A percentile compares a stretch with the other conserved stretches of the same genome.
phyloP scores from a whole-genome alignment of 345 rosid species.

The Linum lewisii region DNA sequence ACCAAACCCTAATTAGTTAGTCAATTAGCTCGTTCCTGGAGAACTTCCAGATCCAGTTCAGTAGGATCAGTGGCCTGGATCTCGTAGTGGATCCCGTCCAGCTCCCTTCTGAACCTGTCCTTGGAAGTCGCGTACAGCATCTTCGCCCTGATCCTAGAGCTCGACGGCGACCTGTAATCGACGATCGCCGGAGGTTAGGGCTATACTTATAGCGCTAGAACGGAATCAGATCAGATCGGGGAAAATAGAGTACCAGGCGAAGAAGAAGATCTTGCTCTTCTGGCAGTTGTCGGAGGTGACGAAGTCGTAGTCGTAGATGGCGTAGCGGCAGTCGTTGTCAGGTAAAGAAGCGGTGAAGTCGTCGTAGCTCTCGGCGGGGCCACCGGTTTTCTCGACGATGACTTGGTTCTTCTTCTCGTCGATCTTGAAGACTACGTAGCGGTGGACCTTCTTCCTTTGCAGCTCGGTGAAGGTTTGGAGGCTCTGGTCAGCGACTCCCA shows the following conservation, averaged over 20 bases:
- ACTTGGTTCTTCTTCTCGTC: constrained; percentile 56
- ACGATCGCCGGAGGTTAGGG: too few species aligned
- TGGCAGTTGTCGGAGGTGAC: constrained; percentile 70
- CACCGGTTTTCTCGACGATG: constrained; percentile 60
- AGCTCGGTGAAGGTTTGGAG: constrained; percentile 48
- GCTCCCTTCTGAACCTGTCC: constrained; percentile 3
- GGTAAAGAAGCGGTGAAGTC: constrained; percentile 69
- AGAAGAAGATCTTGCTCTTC: constrained; percentile 76
- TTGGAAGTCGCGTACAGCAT: not conserved
- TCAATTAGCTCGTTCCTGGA: not conserved
- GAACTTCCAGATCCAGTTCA: not conserved
- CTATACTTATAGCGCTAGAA: too few species aligned
- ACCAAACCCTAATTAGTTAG: too few species aligned
- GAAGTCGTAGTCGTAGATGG: constrained; percentile 62
- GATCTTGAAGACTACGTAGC: constrained; percentile 54
- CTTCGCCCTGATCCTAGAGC: constrained; percentile 1
- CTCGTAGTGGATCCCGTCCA: constrained; percentile 2
- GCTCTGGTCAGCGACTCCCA: constrained; percentile 69
- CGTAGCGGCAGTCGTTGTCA: constrained; percentile 68
- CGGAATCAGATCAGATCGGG: too few species aligned
- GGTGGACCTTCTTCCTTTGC: constrained; percentile 58
- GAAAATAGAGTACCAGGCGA: constrained; percentile 47
- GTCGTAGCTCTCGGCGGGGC: constrained; percentile 48
- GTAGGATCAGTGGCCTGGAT: not conserved
- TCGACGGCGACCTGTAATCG: not conserved